Percentiles rank a stretch among this genome's conserved stretches.
Evolutionary conservation across 176 grass and related monocot genomes (phyloP).

Genomic region (Oryza meyeriana): DNA sequence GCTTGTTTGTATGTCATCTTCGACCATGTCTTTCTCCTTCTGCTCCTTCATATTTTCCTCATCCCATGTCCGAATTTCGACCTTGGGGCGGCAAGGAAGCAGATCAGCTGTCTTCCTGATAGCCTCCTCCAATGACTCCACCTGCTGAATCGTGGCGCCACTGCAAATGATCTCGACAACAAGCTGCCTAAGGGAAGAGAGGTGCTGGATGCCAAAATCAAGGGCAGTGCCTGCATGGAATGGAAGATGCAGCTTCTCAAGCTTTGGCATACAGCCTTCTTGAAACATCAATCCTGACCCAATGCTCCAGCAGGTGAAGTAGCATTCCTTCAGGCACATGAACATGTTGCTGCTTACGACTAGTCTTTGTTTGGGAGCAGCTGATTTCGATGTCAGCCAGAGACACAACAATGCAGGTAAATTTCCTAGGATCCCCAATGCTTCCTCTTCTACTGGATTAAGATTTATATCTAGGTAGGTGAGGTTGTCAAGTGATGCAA

Average conservation of each 20-base stretch:
- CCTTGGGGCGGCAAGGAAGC: neutral
- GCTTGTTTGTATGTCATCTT: slow-evolving; percentile 4
- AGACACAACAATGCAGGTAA: slow-evolving; percentile 22
- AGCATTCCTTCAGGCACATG: slow-evolving; percentile 13
- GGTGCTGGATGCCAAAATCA: slow-evolving; percentile 29
- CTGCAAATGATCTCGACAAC: slow-evolving; percentile 5
- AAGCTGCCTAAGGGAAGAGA: slow-evolving; percentile 15
- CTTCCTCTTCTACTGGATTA: slow-evolving; percentile 6
- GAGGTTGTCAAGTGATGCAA: slow-evolving; percentile 22
- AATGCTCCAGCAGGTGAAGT: slow-evolving; percentile 23
- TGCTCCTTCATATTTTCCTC: slow-evolving; percentile 1
- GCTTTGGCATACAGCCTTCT: slow-evolving; percentile 13
- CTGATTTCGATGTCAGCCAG: neutral
- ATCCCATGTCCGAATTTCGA: slow-evolving; percentile 12
- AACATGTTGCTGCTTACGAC: slow-evolving; percentile 7
- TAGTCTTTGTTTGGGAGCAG: neutral
- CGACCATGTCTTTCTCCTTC: neutral
- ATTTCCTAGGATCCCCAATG: neutral
- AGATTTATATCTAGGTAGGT: slow-evolving; percentile 20
- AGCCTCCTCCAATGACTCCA: slow-evolving; percentile 23
- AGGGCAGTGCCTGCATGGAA: neutral
- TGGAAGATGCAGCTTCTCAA: slow-evolving; percentile 12
- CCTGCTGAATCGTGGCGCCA: neutral
- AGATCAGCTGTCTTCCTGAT: neutral
- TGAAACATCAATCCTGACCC: slow-evolving; percentile 1